Evolutionary conservation across 148 eudicot genomes (phyloP).

Genomic region (Mesembryanthemum crystallinum): DNA sequence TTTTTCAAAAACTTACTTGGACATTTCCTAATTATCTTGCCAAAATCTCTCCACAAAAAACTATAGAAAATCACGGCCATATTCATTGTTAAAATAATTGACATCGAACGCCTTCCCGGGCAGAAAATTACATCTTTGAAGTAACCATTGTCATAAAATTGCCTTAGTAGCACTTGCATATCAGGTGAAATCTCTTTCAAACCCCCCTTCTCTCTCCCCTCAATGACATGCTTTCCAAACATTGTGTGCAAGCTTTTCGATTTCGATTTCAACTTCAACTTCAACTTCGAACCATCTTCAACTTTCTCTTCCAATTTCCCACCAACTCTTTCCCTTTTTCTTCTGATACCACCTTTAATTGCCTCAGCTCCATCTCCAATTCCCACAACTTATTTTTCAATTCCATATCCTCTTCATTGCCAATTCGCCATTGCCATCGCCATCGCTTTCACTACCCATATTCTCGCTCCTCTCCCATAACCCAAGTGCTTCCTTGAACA

Average conservation of each 20-base stretch:
- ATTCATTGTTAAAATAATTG: constrained; percentile 44
- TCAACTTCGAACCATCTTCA: constrained; percentile 14
- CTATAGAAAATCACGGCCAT: constrained; percentile 53
- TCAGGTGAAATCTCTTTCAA: constrained; percentile 53
- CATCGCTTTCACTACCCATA: neutral
- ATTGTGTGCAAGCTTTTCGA: constrained; percentile 28
- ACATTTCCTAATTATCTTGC: constrained; percentile 50
- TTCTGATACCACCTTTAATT: constrained; percentile 14
- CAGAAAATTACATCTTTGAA: constrained; percentile 45
- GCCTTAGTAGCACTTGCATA: constrained; percentile 41
- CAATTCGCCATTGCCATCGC: neutral
- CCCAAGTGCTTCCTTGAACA: constrained; percentile 52
- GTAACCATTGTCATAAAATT: constrained; percentile 53
- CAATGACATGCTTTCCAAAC: constrained; percentile 27
- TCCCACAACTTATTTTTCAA: constrained; percentile 35
- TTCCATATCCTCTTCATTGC: constrained; percentile 17
- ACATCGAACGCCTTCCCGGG: constrained; percentile 39
- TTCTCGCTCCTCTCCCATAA: constrained; percentile 20
- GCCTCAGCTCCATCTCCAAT: constrained; percentile 41
- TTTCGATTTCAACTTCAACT: too few species aligned
- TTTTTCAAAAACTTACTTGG: constrained; percentile 42
- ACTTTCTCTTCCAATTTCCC: constrained; percentile 16
- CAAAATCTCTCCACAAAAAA: constrained; percentile 63
- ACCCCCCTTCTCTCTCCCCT: constrained; percentile 28
- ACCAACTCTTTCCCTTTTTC: neutral